Base-by-base conservation (phyloP, 2,329 filamentous ascomycete species). In the Akanthomyces dipterigenus region DNA sequence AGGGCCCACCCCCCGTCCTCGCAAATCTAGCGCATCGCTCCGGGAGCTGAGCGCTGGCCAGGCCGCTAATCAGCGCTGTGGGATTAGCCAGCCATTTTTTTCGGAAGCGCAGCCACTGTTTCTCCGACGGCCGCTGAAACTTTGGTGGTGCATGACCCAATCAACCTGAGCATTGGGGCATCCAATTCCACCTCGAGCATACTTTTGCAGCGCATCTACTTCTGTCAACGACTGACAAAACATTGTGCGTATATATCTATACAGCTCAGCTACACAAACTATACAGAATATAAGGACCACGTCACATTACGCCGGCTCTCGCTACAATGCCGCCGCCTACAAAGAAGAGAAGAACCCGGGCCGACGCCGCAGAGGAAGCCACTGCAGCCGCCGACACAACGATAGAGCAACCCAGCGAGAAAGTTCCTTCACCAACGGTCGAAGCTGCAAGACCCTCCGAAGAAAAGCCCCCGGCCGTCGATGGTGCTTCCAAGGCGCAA, bases 401-500 rank as follows among this genome's bases (percentile, higher is more conserved):
- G 34, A 60, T 51, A 60, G 38, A 59, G 60, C 43, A 61, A 66
- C 45, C 64, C 45, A 60, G 62, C 28, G 61, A 67, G 28, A 48
- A 56, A 36, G 28, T 12, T 1, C 42, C 42, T 7, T 60, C 49
- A 20, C 42, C 58, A 36, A 14, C 40, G 2, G 34, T 48, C 5
- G 48, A 61, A 38, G 20, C 54, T 16, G 1, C 63, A 59, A 55
- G 65, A 70, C 36, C 50, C n/a, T n/a, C 67, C 18, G 28, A 53
- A 28, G 40, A 48, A 34, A 31, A 18, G 3, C 1, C 22, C 2
- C 5, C 58, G 16, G 58, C 54, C 12, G 28, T 42, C 24, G 34
- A 34, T 54, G 73, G 77, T n/a, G 69, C 75, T 20, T 67, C 72
- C 31, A 82, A 82, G 67, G 78, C 83, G 34, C 77, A 85, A 67